These are phyloP conservation scores for Silene conica DNA, from an alignment of 148 eudicot species.

Conservation along the genomic window DNA sequence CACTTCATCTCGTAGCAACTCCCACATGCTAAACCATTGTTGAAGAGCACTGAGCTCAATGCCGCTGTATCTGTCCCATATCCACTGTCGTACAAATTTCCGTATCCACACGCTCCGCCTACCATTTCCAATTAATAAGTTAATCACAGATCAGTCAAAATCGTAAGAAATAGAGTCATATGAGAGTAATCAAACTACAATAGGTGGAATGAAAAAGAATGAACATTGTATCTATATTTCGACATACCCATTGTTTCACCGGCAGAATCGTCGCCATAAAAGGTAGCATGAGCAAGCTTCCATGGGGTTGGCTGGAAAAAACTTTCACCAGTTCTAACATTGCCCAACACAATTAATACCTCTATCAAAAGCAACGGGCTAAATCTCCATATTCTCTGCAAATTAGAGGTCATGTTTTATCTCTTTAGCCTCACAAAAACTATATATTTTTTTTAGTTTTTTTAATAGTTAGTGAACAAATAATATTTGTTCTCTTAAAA, in stretches of 20 bases:
- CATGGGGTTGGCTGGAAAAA: constrained; percentile 32
- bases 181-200: no score
- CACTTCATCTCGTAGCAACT: constrained; percentile 63
- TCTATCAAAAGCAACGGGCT: neutral
- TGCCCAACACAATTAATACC: constrained; percentile 10
- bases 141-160: no score
- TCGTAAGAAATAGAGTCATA: no score
- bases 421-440: neutral
- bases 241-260: constrained; percentile 67
- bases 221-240: no score
- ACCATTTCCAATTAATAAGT: neutral
- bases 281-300: constrained; percentile 63
- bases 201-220: no score
- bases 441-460: neutral
- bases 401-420: constrained; percentile 18
- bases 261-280: constrained; percentile 75
- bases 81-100: constrained; percentile 56
- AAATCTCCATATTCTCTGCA: neutral
- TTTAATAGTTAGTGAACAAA: neutral
- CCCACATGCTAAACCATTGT: constrained; percentile 75
- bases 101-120: constrained; percentile 96
- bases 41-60: constrained; percentile 67
- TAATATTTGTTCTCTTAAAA: neutral
- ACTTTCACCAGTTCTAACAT: constrained; percentile 4
- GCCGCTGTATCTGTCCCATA: constrained; percentile 82